Evolutionary conservation across 768 basidiomycete species (phyloP).

Genomic region (Phaeotremella fagi): DNA sequence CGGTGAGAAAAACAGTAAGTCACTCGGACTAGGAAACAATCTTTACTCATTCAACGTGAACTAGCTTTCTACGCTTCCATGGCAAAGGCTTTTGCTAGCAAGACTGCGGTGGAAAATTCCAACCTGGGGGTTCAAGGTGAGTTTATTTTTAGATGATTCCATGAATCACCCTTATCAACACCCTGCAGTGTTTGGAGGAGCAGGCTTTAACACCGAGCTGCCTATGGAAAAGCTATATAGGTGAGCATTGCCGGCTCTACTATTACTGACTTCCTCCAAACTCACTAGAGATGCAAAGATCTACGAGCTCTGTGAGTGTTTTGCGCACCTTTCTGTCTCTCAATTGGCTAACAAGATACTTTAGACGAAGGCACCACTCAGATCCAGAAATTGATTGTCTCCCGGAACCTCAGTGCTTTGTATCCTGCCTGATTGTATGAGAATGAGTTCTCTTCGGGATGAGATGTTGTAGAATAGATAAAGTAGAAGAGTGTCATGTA

Average conservation of each 20-base stretch:
- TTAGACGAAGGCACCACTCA: slow-evolving; percentile 25
- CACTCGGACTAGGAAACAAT: neutral
- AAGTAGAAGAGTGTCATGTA: no score
- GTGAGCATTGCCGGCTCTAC: neutral
- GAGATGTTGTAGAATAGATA: no score
- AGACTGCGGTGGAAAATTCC: slow-evolving; percentile 49
- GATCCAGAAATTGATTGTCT: slow-evolving; percentile 49
- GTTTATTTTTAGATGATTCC: neutral
- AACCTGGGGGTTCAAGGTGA: slow-evolving; percentile 48
- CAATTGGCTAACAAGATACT: slow-evolving; percentile 12
- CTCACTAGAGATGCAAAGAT: slow-evolving; percentile 43
- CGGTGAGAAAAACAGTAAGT: slow-evolving; percentile 46
- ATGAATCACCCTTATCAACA: neutral
- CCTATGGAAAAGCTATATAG: slow-evolving; percentile 50
- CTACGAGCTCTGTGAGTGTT: slow-evolving; percentile 49
- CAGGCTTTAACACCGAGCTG: slow-evolving; percentile 49
- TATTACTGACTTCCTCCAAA: neutral
- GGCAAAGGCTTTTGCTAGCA: slow-evolving; percentile 49
- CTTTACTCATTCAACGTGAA: neutral
- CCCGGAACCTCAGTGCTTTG: slow-evolving; percentile 36
- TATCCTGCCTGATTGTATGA: slow-evolving; percentile 37
- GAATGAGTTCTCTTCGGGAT: no score
- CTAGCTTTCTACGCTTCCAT: slow-evolving; percentile 50
- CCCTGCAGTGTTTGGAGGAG: slow-evolving; percentile 35
- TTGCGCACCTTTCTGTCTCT: slow-evolving; percentile 10